Conservation (phyloP, 2,329 filamentous ascomycete species). For the Apiospora marii region DNA sequence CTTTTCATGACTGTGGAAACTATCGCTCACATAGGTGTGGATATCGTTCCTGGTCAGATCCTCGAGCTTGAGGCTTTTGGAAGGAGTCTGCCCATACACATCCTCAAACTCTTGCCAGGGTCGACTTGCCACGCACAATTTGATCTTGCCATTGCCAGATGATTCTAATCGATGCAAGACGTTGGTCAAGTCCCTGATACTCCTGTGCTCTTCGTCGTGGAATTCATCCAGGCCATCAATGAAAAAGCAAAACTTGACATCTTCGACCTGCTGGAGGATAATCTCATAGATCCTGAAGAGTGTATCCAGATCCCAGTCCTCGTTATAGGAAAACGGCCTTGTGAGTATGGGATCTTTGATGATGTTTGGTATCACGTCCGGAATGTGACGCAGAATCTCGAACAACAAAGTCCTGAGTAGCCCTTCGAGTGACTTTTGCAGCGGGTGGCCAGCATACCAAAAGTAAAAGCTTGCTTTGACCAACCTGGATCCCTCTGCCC, state of each 20-base stretch:
- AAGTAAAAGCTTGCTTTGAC: slow-evolving; percentile 27
- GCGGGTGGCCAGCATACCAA: slow-evolving; percentile 23
- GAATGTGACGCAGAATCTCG: slow-evolving; percentile 4
- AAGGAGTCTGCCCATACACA: neutral
- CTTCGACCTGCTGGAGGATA: rapidly evolving
- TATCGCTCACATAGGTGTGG: neutral
- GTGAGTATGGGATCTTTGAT: neutral
- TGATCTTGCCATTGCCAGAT: neutral
- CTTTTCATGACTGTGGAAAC: neutral
- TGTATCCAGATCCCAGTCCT: slow-evolving; percentile 12
- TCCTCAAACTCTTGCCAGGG: neutral
- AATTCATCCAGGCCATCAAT: neutral
- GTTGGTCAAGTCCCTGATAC: neutral
- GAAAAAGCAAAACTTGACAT: slow-evolving; percentile 19
- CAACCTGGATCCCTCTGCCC: slow-evolving; percentile 18
- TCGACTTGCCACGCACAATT: neutral
- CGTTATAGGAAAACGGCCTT: neutral
- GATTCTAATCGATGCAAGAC: neutral
- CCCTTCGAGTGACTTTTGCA: slow-evolving; percentile 28
- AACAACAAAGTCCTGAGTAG: slow-evolving; percentile 24
- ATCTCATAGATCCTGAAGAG: neutral
- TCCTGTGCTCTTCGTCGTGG: neutral
- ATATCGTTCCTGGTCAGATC: neutral
- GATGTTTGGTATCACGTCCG: neutral
- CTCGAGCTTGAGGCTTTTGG: neutral